phyloP scores from a whole-genome alignment of 1,284 basidiomycete genomes.

The Phellopilus nigrolimitatus region DNA sequence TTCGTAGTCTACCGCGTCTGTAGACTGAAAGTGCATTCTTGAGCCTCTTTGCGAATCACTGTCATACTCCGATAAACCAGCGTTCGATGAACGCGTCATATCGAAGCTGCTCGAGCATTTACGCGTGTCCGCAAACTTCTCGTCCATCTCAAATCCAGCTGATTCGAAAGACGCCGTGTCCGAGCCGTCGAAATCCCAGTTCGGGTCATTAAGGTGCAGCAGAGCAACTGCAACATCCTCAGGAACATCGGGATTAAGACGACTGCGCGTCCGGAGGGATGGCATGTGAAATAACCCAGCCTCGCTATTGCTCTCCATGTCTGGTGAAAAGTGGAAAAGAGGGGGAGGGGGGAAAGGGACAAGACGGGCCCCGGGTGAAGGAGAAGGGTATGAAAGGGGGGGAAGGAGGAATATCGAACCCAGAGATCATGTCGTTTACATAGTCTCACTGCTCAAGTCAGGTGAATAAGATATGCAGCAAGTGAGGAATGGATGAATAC shows the following conservation, averaged over 20 bases:
- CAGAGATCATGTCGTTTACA: neutral
- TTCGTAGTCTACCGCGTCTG: slow-evolving; percentile 53
- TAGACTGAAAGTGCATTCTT: slow-evolving; percentile 49
- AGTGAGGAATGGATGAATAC: neutral
- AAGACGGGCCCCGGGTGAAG: neutral
- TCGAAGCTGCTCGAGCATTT: slow-evolving; percentile 29
- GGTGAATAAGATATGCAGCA: neutral
- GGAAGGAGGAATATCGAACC: neutral
- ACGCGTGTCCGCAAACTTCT: slow-evolving; percentile 1
- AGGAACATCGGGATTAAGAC: slow-evolving; percentile 13
- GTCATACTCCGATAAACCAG: slow-evolving; percentile 36
- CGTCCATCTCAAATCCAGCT: slow-evolving; percentile 5
- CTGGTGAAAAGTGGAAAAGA: neutral
- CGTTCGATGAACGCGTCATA: slow-evolving; percentile 13
- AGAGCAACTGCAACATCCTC: slow-evolving; percentile 17
- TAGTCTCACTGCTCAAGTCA: neutral
- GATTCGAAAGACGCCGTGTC: slow-evolving; percentile 26
- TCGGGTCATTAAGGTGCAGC: slow-evolving; percentile 75
- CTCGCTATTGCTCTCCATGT: slow-evolving; percentile 13
- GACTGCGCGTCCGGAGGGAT: slow-evolving; percentile 1
- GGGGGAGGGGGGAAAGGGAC: neutral
- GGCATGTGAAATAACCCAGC: neutral
- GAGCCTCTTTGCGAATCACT: slow-evolving; percentile 49
- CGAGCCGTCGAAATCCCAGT: slow-evolving; percentile 50
- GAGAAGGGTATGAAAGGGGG: slow-evolving; percentile 5